Conservation (phyloP, 2,329 filamentous ascomycete species). For the Ophiostoma himal-ulmi region DNA sequence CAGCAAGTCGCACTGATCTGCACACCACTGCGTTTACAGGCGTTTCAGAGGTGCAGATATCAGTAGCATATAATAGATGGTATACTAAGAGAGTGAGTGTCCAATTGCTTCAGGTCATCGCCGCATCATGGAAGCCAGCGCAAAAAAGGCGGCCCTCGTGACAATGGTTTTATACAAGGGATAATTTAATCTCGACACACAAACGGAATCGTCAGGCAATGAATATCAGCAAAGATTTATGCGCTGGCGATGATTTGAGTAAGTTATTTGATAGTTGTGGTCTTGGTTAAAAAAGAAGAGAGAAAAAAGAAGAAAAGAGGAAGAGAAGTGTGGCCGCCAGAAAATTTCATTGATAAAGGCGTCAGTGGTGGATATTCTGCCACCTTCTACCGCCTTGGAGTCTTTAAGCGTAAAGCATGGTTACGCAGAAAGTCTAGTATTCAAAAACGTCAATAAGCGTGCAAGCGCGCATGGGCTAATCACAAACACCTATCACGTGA, state of each 20-base stretch:
- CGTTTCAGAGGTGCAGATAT: background rate
- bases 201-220: constrained; percentile 48
- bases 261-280: constrained; percentile 30
- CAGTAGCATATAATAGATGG: background rate
- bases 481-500: constrained; percentile 9
- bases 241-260: constrained; percentile 37
- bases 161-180: constrained; percentile 64
- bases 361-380: background rate
- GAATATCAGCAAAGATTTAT: constrained; percentile 29
- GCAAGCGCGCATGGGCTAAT: background rate
- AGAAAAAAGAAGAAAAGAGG: constrained; percentile 24
- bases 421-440: background rate
- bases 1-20: background rate
- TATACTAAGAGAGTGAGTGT: constrained; percentile 37
- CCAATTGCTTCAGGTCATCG: constrained; percentile 62
- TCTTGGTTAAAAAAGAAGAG: constrained; percentile 29
- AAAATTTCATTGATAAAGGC: constrained; percentile 14
- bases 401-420: background rate
- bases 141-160: constrained; percentile 56
- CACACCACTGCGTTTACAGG: background rate
- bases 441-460: background rate
- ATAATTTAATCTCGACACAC: constrained; percentile 51
- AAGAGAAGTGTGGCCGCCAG: background rate
- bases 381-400: background rate
- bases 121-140: constrained; percentile 56